These are phyloP conservation scores for Neonectria neomacrospora DNA, from an alignment of 2,329 filamentous ascomycete genomes.

Conservation along the genomic window DNA sequence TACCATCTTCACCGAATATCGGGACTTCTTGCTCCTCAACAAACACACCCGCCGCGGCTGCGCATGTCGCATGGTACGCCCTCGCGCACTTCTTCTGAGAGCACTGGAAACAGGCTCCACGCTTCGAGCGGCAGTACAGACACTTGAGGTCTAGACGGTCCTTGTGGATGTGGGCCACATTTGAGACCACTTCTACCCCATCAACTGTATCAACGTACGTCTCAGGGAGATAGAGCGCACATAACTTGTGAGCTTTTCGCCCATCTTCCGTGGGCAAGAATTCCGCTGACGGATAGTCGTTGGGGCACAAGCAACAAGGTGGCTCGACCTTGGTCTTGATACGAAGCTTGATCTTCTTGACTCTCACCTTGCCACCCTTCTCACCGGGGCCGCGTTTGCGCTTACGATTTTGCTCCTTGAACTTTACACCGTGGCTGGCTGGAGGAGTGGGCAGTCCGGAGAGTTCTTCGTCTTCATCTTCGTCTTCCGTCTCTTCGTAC, in stretches of 20 bases:
- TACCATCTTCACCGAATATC: slow-evolving; percentile 89
- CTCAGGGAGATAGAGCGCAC: slow-evolving; percentile 91
- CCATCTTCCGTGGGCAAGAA: slow-evolving; percentile 90
- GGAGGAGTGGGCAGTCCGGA: slow-evolving; percentile 84
- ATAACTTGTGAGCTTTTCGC: slow-evolving; percentile 86
- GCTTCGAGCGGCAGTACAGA: slow-evolving; percentile 92
- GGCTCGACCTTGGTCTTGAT: slow-evolving; percentile 77
- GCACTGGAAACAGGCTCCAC: slow-evolving; percentile 97
- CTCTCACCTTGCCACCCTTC: slow-evolving; percentile 62
- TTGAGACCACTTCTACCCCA: slow-evolving; percentile 78
- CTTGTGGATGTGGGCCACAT: slow-evolving; percentile 84
- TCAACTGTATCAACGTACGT: slow-evolving; percentile 83
- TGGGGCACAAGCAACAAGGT: slow-evolving; percentile 92
- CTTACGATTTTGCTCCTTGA: slow-evolving; percentile 72
- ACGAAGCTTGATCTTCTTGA: slow-evolving; percentile 84
- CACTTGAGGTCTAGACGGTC: slow-evolving; percentile 92
- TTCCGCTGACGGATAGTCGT: slow-evolving; percentile 83
- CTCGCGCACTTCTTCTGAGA: slow-evolving; percentile 93
- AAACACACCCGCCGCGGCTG: slow-evolving; percentile 89
- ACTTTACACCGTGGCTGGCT: slow-evolving; percentile 75
- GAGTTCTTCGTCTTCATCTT: slow-evolving; percentile 71
- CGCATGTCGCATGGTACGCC: slow-evolving; percentile 95
- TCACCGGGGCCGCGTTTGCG: slow-evolving; percentile 57
- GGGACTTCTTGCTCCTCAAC: slow-evolving; percentile 88
- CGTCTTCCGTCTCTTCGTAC: slow-evolving; percentile 81